phyloP scores from a whole-genome alignment of 768 basidiomycete species.

The Brasilioporus rufonigricans region DNA sequence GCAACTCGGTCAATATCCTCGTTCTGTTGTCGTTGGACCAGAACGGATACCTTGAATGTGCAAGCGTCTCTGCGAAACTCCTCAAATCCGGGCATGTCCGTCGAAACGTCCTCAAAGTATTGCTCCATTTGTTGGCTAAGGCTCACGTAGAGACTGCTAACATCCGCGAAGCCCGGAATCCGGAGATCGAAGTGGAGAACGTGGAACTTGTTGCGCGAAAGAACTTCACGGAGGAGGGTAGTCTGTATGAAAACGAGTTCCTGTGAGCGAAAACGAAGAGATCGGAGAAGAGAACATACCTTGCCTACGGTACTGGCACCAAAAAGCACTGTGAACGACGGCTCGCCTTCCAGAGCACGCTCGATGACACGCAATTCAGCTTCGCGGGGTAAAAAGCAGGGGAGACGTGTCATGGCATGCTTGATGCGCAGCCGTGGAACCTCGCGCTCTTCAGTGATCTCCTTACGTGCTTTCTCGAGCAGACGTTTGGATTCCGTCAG shows the following conservation, averaged over 20 bases:
- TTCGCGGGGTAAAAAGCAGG: slow-evolving; percentile 69
- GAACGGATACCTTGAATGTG: slow-evolving; percentile 67
- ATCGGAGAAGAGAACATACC: slow-evolving; percentile 35
- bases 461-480: slow-evolving; percentile 74
- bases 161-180: slow-evolving; percentile 80
- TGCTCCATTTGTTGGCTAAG: slow-evolving; percentile 80
- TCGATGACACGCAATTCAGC: slow-evolving; percentile 66
- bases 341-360: slow-evolving; percentile 61
- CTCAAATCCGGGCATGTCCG: slow-evolving; percentile 58
- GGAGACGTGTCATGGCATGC: slow-evolving; percentile 76
- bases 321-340: slow-evolving; percentile 77
- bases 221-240: slow-evolving; percentile 72
- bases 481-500: slow-evolving; percentile 74
- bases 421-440: slow-evolving; percentile 63
- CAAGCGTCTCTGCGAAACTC: slow-evolving; percentile 73
- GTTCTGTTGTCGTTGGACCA: background rate
- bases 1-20: slow-evolving; percentile 1
- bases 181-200: slow-evolving; percentile 83
- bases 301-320: slow-evolving; percentile 83
- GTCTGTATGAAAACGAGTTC: slow-evolving; percentile 64
- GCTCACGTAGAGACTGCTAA: slow-evolving; percentile 72
- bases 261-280: background rate
- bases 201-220: slow-evolving; percentile 66
- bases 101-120: slow-evolving; percentile 68
- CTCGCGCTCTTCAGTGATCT: slow-evolving; percentile 68